Evolutionary conservation across 2,329 filamentous ascomycete species (phyloP), one percentile per base, ranked within the genome.

Genomic region (Nannizziopsis barbatae): DNA sequence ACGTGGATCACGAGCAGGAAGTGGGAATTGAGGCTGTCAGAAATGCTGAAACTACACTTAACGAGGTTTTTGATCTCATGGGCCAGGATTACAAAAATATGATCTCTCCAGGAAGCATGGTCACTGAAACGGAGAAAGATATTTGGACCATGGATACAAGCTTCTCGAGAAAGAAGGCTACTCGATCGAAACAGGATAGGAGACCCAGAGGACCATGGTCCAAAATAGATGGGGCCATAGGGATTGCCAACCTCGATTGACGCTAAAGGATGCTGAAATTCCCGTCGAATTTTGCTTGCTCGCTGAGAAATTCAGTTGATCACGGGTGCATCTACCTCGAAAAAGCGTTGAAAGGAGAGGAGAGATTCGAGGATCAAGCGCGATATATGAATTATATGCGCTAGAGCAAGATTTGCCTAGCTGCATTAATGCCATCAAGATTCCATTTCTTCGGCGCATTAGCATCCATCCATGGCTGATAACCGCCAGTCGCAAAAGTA

Each of bases 131-230:
- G 44, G 50, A 11, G 52, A 54, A 35, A 43, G 52, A 60, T 44
- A 46, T 62, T 36, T 65, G 64, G 63, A 52, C 62, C 5, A 57
- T 51, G 15, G 59, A 63, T 49, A 57, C 57, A 50, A 58, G 55
- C 32, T 56, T 57, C 42, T 53, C 55, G 5, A 55, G 57, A 48
- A 51, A 54, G 36, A 45, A 52, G 33, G 50, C 43, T 14, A 54
- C 53, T 27, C 35, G 43, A 14, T 52, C 45, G 43, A 56, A 58
- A 22, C 37, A 46, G 18, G 56, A 59, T 39, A 58, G 58, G 47
- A 57, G 57, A 27, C 45, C 53, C 14, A 61, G 58, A 36, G 65
- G 65, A 9, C 64, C 66, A 9, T 69, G 65, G 65, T 54, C 62
- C 27, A 53, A 55, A n/a, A 53, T 69, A 42, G 58, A 65, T 56